A percentile compares a stretch with the other conserved stretches of the same genome.
Evolutionary conservation across 805 yeast genomes (phyloP).

Genomic region (Ascoidea asiatica): DNA sequence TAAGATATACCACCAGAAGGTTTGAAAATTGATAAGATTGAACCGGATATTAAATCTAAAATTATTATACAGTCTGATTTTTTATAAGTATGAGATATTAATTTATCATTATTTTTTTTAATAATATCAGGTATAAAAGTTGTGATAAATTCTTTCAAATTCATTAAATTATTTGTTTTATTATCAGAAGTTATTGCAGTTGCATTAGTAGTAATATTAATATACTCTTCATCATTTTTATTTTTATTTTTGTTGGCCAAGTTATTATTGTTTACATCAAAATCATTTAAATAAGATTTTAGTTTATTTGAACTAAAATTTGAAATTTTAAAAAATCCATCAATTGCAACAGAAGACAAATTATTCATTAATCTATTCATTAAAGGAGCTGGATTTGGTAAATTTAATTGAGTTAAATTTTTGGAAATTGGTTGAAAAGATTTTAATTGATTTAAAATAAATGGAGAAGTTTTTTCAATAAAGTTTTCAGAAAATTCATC

Average conservation of each 20-base stretch:
- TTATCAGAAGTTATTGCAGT: not conserved
- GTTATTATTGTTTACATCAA: not conserved
- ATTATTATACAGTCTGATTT: constrained; percentile 24
- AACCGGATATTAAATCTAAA: constrained; percentile 30
- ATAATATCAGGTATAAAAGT: too few species aligned
- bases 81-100: too few species aligned
- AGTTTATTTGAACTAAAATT: constrained; percentile 31
- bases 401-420: constrained; percentile 5
- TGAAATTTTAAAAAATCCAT: constrained; percentile 32
- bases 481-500: too few species aligned
- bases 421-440: too few species aligned
- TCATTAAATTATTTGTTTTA: not conserved
- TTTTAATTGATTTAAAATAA: too few species aligned
- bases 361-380: constrained; percentile 23
- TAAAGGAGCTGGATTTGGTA: constrained; percentile 6
- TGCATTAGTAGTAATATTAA: not conserved
- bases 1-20: constrained; percentile 53
- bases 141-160: too few species aligned
- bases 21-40: constrained; percentile 28
- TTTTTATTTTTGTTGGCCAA: constrained; percentile 1
- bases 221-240: constrained; percentile 9
- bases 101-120: not conserved
- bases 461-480: too few species aligned
- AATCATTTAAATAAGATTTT: constrained; percentile 20
- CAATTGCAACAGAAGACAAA: constrained; percentile 39